Conservation (phyloP, 768 basidiomycete genomes). For the Inosperma sp. region DNA sequence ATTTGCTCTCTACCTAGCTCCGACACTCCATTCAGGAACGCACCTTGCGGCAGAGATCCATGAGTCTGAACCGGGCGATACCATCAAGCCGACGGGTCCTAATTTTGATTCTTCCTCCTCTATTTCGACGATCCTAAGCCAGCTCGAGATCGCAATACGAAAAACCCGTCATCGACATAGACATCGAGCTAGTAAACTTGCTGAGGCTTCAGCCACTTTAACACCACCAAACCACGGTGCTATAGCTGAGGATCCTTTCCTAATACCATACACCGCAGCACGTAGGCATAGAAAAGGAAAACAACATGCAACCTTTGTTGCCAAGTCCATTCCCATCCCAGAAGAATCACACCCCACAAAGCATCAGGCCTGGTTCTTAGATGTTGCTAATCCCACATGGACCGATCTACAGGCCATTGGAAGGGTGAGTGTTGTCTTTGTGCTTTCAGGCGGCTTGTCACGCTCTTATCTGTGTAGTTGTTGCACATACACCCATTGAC, state of each 20-base stretch:
- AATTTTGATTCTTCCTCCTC: background rate
- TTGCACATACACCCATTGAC: constrained; percentile 89
- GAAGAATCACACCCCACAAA: constrained; percentile 21
- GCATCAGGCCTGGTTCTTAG: constrained; percentile 82
- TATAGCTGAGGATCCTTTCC: background rate
- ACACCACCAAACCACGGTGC: background rate
- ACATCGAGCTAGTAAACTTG: constrained; percentile 20
- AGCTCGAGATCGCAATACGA: constrained; percentile 47
- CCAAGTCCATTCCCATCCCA: constrained; percentile 11
- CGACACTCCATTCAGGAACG: constrained; percentile 19
- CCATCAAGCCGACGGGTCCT: background rate
- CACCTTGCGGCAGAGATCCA: background rate
- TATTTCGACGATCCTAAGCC: constrained; percentile 37
- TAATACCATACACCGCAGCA: constrained; percentile 7
- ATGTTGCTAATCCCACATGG: constrained; percentile 83
- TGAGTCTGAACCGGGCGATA: background rate
- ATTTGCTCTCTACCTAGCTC: constrained; percentile 64
- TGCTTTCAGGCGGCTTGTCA: background rate
- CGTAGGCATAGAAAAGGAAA: constrained; percentile 45
- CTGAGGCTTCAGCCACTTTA: constrained; percentile 17
- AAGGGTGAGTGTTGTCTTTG: constrained; percentile 47
- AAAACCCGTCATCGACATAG: constrained; percentile 21
- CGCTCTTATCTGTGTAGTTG: constrained; percentile 41
- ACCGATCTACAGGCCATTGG: constrained; percentile 84
- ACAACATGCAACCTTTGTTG: constrained; percentile 21